Base-by-base conservation (phyloP, 2,329 filamentous ascomycete species). In the Ceratocystis cubensis region DNA sequence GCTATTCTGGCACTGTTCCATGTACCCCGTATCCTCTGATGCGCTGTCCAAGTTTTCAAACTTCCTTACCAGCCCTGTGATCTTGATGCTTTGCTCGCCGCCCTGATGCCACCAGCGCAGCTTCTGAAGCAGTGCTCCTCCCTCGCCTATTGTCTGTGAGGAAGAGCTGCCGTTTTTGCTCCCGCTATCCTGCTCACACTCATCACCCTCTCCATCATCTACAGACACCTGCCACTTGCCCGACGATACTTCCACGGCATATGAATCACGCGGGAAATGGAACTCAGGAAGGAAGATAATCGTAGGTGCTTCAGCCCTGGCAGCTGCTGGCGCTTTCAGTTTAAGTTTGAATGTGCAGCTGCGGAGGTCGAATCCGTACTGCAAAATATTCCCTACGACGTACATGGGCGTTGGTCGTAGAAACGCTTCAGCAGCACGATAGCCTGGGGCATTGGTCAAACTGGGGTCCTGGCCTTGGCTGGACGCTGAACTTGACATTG, bases 81-180 rank as follows among this genome's bases (percentile, higher is more conserved):
- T 81, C 69, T 82, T 88, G 65, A 99, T 80, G 61, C 78, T 85
- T 76, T 97, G 93, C 70, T 91, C 85, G 1, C 93, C 94, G 66
- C 88, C 87, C 0, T 84, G 84, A 76, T 99, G 92, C 92, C 93
- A 96, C 94, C 94, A 99, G 71, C 84, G 84, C 69, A 99, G 77
- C 70, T 83, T 83, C 77, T 96, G 93, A 68, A 91, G 79, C 70
- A 84, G 78, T 4, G 84, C 84, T 0, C 84, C 84, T 69, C 88
- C 84, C 7, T 84, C 82, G 66, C 50, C 48, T 5, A 50, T 22
- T 10, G 45, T 56, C 22, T 61, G n/a, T 17, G 65, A 30, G 1
- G 57, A 46, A 30, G 45, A 56, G 13, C 46, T 45, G 15, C 57
- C 56, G 57, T 28, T 61, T 15, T 61, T n/a, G 10, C 37, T 44